Percentiles rank a stretch among this genome's conserved stretches.
These are phyloP conservation scores for Perkinsus olseni DNA, from an alignment of 169 alveolate genomes.

Conservation along the genomic window DNA sequence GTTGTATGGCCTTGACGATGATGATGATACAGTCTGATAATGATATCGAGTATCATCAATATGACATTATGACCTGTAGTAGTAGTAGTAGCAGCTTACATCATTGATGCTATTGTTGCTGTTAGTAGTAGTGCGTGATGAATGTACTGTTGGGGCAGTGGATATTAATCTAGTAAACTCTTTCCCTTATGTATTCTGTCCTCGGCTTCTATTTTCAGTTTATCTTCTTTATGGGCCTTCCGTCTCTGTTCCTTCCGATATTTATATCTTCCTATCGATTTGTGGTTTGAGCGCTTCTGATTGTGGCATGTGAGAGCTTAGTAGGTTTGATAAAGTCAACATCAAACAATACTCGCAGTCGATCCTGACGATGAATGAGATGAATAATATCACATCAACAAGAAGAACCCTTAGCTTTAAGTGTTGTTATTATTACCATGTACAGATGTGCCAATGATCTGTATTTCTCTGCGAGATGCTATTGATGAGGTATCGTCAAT, in stretches of 20 bases:
- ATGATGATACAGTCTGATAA: too few relatives aligned
- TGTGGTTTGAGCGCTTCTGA: background rate
- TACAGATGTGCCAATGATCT: background rate
- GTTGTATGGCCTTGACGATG: too few relatives aligned
- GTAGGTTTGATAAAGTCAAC: background rate
- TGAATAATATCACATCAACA: too few relatives aligned
- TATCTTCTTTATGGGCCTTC: background rate
- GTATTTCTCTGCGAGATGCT: background rate
- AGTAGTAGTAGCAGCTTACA: too few relatives aligned
- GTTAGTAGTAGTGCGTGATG: background rate
- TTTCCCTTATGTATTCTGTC: background rate
- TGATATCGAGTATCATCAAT: too few relatives aligned
- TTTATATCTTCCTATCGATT: background rate
- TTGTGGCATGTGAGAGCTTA: background rate
- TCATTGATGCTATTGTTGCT: background rate
- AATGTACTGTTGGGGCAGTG: too few relatives aligned
- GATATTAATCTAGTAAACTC: too few relatives aligned
- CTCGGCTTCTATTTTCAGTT: background rate
- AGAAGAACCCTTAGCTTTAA: too few relatives aligned
- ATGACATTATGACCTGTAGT: too few relatives aligned
- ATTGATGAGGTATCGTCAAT: background rate
- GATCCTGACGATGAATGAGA: too few relatives aligned
- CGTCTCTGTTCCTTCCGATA: background rate
- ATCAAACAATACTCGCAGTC: background rate
- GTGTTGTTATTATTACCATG: too few relatives aligned